Evolutionary conservation across 148 eudicot species (phyloP), one percentile per base, ranked within the genome.

Genomic region (Chenopodium berlandieri): DNA sequence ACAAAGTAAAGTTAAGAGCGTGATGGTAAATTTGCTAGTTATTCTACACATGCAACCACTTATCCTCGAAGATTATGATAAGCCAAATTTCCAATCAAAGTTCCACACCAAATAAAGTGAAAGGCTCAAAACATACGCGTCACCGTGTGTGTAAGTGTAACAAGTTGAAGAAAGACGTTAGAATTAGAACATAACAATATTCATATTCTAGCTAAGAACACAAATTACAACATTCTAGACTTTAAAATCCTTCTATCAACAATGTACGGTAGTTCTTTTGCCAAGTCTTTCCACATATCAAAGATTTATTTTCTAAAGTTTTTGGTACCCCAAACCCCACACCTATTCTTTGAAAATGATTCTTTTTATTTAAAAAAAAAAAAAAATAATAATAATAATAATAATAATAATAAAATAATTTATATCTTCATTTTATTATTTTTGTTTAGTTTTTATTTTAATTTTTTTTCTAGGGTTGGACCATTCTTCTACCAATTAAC

Each of bases 231-330:
- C 63, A 62, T 74, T 73, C 72, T 66, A 44, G 76, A 20, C 71
- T 34, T 17, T 14, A 52, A 52, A 10, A 68, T 40, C 37, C 40
- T 46, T 32, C 47, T 68, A 81, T 54, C 83, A 54, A 67, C 75
- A 76, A 75, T 68, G 47, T 81, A 75, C 40, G 83, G 68, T 52
- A 75, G 2, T 9, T 69, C 32, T 75, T 75, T 68, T 68, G 83
- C 83, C 79, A 81, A 75, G 69, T 75, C 83, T 68, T 48, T 48
- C 63, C 22, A 67, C 10, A 40, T 27, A 71, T 4, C 31, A 22
- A 78, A 78, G 1, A 20, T 46, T 48, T 4, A 27, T 64, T 50
- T 2, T n/a, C 63, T 13, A 77, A 27, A 10, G 64, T 78, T 66
- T 40, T 66, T 67, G 71, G 46, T 67, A n/a, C 73, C 27, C 32